phyloP scores from a whole-genome alignment of 257 asterid genomes.

The Gentiana straminea region DNA sequence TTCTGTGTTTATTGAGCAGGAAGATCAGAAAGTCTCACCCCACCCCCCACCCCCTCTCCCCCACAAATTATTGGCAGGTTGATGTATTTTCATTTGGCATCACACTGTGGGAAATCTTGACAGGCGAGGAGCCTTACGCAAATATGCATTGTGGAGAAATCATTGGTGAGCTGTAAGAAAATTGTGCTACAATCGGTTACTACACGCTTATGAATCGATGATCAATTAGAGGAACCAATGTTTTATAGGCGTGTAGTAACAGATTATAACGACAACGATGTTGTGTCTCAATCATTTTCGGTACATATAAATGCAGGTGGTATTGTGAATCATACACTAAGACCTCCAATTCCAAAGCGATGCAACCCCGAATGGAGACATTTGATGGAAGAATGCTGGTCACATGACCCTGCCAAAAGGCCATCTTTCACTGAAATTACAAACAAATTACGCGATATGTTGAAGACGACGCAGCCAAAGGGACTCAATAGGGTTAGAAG shows the following conservation, averaged over 20 bases:
- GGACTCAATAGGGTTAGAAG: conserved; percentile 34
- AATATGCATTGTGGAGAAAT: conserved; percentile 87
- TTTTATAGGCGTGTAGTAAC: too few species aligned
- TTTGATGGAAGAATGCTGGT: conserved; percentile 95
- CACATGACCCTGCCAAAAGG: conserved; percentile 58
- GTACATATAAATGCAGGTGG: conserved; percentile 45
- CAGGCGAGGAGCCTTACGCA: conserved; percentile 82
- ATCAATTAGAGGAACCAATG: too few species aligned
- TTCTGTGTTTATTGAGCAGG: background rate
- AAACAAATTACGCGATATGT: conserved; percentile 55
- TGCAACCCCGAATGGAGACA: conserved; percentile 76
- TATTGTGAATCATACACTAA: conserved; percentile 64
- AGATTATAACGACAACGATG: too few species aligned
- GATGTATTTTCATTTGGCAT: conserved; percentile 86
- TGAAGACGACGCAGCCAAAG: conserved; percentile 52
- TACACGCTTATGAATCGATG: too few species aligned
- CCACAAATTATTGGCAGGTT: conserved; percentile 34
- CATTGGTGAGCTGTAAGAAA: conserved; percentile 40
- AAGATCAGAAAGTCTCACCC: background rate
- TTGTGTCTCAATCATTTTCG: background rate
- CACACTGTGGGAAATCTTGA: conserved; percentile 80
- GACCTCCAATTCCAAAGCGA: conserved; percentile 77
- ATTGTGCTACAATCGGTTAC: too few species aligned
- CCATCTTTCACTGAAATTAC: conserved; percentile 86
- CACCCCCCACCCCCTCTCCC: background rate